These are phyloP conservation scores for Harrya chromipes DNA, from an alignment of 768 basidiomycete genomes.

Conservation along the genomic window DNA sequence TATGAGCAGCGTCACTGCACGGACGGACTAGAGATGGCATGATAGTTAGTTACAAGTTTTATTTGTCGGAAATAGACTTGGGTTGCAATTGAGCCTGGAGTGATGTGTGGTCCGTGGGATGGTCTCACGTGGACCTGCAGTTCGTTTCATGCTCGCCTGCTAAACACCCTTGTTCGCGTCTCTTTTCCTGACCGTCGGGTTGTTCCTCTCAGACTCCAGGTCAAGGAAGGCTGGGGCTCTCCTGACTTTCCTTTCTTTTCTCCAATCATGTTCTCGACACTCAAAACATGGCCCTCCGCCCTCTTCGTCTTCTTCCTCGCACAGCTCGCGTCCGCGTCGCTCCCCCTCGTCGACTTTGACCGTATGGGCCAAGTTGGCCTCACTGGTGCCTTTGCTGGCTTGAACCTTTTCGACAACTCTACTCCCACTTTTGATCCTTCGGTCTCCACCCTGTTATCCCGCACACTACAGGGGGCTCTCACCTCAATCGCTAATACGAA, in stretches of 20 bases:
- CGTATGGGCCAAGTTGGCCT: slow-evolving; percentile 92
- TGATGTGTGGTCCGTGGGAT: slow-evolving; percentile 14
- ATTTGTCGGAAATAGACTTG: background rate
- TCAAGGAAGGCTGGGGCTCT: slow-evolving; percentile 10
- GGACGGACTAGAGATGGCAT: slow-evolving; percentile 22
- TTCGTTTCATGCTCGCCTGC: slow-evolving; percentile 10
- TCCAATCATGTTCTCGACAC: slow-evolving; percentile 7
- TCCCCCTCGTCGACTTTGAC: slow-evolving; percentile 63
- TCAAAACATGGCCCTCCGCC: slow-evolving; percentile 24
- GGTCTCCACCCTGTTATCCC: slow-evolving; percentile 67
- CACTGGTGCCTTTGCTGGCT: slow-evolving; percentile 83
- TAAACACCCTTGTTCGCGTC: background rate
- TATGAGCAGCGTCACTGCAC: slow-evolving; percentile 34
- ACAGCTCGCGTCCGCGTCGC: slow-evolving; percentile 32
- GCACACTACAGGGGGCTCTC: slow-evolving; percentile 62
- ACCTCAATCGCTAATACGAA: slow-evolving; percentile 74
- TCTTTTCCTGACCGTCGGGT: background rate
- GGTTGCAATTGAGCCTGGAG: slow-evolving; percentile 3
- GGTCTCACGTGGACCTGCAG: slow-evolving; percentile 20
- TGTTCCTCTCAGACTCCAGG: background rate
- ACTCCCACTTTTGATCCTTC: slow-evolving; percentile 63
- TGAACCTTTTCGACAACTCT: slow-evolving; percentile 69
- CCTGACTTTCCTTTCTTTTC: background rate
- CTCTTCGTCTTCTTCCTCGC: slow-evolving; percentile 19
- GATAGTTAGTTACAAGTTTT: background rate